phyloP scores from a whole-genome alignment of 208 protist species.

The Trichomonas vaginalis region DNA sequence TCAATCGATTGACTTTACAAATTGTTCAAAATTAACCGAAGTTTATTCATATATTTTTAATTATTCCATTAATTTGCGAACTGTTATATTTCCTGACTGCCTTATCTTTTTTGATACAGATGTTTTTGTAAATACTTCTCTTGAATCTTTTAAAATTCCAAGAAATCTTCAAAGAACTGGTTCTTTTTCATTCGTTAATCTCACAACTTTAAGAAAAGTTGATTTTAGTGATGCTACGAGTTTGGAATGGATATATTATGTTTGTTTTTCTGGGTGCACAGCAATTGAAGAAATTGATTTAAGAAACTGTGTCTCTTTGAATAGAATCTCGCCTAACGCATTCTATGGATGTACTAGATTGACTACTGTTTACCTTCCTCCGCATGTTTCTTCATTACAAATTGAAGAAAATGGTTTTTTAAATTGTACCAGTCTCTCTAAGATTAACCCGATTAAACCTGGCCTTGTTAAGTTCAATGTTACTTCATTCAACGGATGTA shows the following conservation, averaged over 20 bases:
- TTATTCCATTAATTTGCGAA: neutral
- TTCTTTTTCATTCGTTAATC: neutral
- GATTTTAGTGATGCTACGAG: neutral
- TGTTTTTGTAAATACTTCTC: neutral
- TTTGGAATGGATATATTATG: neutral
- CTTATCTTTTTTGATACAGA: neutral
- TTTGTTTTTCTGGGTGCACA: neutral
- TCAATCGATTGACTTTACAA: neutral
- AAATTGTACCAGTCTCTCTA: neutral
- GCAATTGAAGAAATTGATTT: neutral
- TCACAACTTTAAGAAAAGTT: neutral
- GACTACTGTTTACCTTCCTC: neutral
- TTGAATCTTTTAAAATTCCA: neutral
- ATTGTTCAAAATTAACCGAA: neutral
- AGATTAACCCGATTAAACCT: too few species aligned
- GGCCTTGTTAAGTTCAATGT: too few species aligned
- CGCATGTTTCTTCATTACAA: neutral
- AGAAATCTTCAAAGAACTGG: neutral
- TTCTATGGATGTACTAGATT: neutral
- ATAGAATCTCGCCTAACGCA: neutral
- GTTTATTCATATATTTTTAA: neutral
- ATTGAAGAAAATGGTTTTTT: neutral
- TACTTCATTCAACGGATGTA: too few species aligned
- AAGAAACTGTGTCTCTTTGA: neutral
- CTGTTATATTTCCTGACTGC: neutral